Conservation (phyloP, 331 rosid species). For the Saraca asoca region DNA sequence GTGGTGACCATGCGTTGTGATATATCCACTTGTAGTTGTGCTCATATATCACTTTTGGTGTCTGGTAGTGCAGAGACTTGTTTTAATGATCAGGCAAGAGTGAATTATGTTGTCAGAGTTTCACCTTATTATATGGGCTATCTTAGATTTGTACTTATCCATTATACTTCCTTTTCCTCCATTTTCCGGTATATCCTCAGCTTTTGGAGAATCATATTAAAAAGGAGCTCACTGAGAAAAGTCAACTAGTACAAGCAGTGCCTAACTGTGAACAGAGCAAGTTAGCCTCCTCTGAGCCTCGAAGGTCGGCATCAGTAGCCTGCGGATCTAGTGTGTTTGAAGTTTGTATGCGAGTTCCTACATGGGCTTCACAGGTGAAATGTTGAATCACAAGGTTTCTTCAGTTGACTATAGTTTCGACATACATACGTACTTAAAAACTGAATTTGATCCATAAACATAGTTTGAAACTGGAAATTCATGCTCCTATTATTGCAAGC, state of each 20-base stretch:
- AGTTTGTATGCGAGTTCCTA: slow-evolving; percentile 80
- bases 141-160: slow-evolving; percentile 28
- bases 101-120: slow-evolving; percentile 27
- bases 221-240: slow-evolving; percentile 75
- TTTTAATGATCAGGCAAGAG: slow-evolving; percentile 85
- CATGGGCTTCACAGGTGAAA: slow-evolving; percentile 87
- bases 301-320: slow-evolving; percentile 80
- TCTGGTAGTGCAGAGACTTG: slow-evolving; percentile 88
- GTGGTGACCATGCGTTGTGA: slow-evolving; percentile 96
- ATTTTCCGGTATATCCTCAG: slow-evolving; percentile 42
- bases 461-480: slow-evolving; percentile 25
- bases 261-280: slow-evolving; percentile 51
- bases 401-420: slow-evolving; percentile 24
- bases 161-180: not conserved
- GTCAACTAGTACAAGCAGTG: slow-evolving; percentile 63
- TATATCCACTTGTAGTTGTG: slow-evolving; percentile 75
- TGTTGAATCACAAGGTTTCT: slow-evolving; percentile 28
- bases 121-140: slow-evolving; percentile 23
- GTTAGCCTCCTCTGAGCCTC: slow-evolving; percentile 59
- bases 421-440: not conserved
- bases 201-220: slow-evolving; percentile 86
- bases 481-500: too few relatives aligned
- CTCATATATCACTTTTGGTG: slow-evolving; percentile 87
- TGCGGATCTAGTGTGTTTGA: slow-evolving; percentile 88
- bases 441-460: slow-evolving; percentile 7